These are phyloP conservation scores for Pleurotus pulmonarius DNA, from an alignment of 768 basidiomycete genomes.

Conservation along the genomic window DNA sequence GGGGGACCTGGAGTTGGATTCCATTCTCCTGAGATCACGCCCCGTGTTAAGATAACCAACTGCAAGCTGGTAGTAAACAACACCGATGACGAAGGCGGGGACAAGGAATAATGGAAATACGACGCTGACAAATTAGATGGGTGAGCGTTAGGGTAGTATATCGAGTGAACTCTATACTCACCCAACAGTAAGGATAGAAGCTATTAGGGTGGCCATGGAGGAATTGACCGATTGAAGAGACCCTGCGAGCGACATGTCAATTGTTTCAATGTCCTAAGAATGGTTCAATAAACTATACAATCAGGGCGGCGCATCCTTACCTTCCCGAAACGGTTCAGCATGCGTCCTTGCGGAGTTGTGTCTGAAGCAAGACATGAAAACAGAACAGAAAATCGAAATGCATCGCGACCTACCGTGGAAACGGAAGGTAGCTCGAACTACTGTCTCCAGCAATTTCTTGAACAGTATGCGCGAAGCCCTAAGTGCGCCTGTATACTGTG, in stretches of 20 bases:
- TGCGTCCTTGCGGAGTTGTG: constrained; percentile 79
- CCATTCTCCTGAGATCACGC: constrained; percentile 84
- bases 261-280: constrained; percentile 74
- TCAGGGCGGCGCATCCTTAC: constrained; percentile 19
- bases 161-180: constrained; percentile 26
- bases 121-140: constrained; percentile 30
- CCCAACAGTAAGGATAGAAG: constrained; percentile 71
- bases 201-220: constrained; percentile 73
- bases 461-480: constrained; percentile 44
- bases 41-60: constrained; percentile 77
- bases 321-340: constrained; percentile 84
- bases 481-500: constrained; percentile 61
- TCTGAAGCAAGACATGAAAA: constrained; percentile 20
- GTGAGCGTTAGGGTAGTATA: constrained; percentile 3
- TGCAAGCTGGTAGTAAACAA: constrained; percentile 65
- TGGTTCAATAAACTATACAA: not conserved
- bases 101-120: constrained; percentile 83
- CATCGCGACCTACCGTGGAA: constrained; percentile 46
- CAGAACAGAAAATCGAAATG: not conserved
- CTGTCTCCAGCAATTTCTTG: constrained; percentile 55
- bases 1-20: constrained; percentile 81
- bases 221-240: constrained; percentile 75
- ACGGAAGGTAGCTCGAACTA: constrained; percentile 80
- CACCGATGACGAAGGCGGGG: constrained; percentile 72
- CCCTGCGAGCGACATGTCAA: constrained; percentile 68